Base-by-base conservation (phyloP, 768 basidiomycete genomes). In the Boletus edulis region DNA sequence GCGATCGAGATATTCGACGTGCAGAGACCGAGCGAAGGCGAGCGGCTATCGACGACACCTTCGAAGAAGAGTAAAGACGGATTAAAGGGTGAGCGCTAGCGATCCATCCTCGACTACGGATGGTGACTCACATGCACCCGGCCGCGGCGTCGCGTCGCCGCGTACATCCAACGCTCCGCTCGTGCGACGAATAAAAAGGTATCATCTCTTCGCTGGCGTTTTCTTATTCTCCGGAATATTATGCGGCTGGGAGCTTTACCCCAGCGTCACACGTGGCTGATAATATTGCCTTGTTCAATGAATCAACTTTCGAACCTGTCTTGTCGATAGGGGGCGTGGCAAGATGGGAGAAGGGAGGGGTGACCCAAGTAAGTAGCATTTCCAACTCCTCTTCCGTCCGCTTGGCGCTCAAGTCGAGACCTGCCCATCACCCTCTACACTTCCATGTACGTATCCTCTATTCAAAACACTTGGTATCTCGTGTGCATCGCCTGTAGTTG, bases 1-100 rank as follows among this genome's bases (percentile, higher is more conserved):
- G 87, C 91, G 7, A 88, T 96, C 47, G 93, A 94, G 68, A 78
- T 93, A 15, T 91, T 95, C 64, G 90, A 94, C 62, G 68, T 95
- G 6, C 73, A 79, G 11, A 70, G 71, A 24, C 94, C 94, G 0
- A 91, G 94, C 1, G 80, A 83, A 60, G 90, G 91, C 3, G 79
- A 77, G 0, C 80, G 94, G 3, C 60, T 94, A 4, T 78, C 73
- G 15, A 93, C 89, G 1, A 85, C 84, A 0, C 83, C 86, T 1
- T 84, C 84, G 0, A 86, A 85, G 67, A 91, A 88, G 67, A 89
- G 85, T 56, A 86, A 84, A 61, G 85, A 90, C 49, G 95, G 94
- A 0, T 76, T 97, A 43, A 96, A 94, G 79, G 95, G 94, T 87
- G 56, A 35, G 57, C 8, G 29, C 29, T 2, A 9, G 29, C n/a